A percentile compares a stretch with the other conserved stretches of the same genome.
phyloP scores from a whole-genome alignment of 2,329 filamentous ascomycete genomes.

The Gnomoniopsis sp. region DNA sequence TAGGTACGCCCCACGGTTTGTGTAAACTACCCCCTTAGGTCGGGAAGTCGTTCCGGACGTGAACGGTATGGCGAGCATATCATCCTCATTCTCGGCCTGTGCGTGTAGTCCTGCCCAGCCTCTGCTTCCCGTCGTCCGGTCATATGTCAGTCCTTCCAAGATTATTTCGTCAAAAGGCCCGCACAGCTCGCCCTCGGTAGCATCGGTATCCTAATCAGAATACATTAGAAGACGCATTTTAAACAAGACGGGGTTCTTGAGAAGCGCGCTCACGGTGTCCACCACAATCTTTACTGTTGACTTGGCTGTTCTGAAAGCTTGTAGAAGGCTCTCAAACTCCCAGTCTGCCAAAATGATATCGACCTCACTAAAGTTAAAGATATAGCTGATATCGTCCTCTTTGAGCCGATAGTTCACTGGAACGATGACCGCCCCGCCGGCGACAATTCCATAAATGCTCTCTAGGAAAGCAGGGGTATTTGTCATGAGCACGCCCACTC shows the following conservation, averaged over 20 bases:
- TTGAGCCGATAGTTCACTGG: conserved; percentile 65
- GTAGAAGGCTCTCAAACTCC: conserved; percentile 72
- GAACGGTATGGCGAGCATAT: conserved; percentile 82
- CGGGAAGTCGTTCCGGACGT: conserved; percentile 89
- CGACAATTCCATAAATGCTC: conserved; percentile 81
- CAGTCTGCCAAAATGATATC: conserved; percentile 84
- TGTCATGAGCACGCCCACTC: conserved; percentile 81
- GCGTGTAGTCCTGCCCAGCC: conserved; percentile 77
- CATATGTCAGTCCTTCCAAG: conserved; percentile 72
- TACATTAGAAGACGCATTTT: background rate
- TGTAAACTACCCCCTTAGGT: conserved; percentile 92
- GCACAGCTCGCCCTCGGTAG: conserved; percentile 65
- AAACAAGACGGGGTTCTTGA: background rate
- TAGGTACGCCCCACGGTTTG: conserved; percentile 74
- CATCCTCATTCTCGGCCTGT: conserved; percentile 72
- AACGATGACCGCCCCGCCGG: conserved; percentile 75
- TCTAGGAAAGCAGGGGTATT: conserved; percentile 96
- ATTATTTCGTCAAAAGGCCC: conserved; percentile 84
- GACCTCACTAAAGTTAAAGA: conserved; percentile 82
- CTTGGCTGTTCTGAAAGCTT: conserved; percentile 58
- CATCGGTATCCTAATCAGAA: conserved; percentile 68
- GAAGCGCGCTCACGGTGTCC: conserved; percentile 51
- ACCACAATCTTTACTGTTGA: conserved; percentile 69
- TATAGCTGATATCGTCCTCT: conserved; percentile 82
- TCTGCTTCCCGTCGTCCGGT: conserved; percentile 58